phyloP scores from a whole-genome alignment of 2,329 filamentous ascomycete genomes.

The Dactylonectria estremocensis region DNA sequence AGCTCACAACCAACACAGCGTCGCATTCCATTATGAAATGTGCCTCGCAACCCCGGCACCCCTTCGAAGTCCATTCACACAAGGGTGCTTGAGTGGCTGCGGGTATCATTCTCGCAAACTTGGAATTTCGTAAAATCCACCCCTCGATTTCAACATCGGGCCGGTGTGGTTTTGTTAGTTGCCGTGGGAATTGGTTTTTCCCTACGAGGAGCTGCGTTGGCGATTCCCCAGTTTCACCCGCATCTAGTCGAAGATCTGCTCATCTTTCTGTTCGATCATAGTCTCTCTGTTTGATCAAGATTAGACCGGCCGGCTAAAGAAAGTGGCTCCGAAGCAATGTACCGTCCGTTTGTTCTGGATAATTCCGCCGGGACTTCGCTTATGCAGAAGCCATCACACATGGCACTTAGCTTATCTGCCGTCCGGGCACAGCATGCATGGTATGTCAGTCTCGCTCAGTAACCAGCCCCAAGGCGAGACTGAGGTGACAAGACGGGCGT shows the following conservation, averaged over 20 bases:
- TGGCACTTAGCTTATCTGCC: constrained; percentile 10
- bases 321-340: constrained; percentile 7
- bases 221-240: constrained; percentile 20
- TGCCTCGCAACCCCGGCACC: not conserved
- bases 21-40: constrained; percentile 24
- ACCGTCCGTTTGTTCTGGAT: not conserved
- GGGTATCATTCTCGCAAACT: not conserved
- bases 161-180: not conserved
- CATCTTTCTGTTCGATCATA: constrained; percentile 11
- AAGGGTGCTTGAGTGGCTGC: not conserved
- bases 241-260: not conserved
- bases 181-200: constrained; percentile 1
- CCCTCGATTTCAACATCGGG: not conserved
- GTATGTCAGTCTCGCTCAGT: constrained; percentile 2
- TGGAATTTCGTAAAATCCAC: constrained; percentile 12
- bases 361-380: not conserved
- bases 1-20: constrained; percentile 25
- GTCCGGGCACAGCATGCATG: constrained; percentile 9
- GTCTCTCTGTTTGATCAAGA: not conserved
- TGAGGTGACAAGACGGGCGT: constrained; percentile 24
- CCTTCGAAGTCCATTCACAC: not conserved
- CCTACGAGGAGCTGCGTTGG: constrained; percentile 1
- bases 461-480: constrained; percentile 27
- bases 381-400: constrained; percentile 10
- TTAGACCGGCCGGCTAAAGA: not conserved